Evolutionary conservation across 108 stramenopile genomes (phyloP).

Genomic region (Cyclostephanos tholiformis): DNA sequence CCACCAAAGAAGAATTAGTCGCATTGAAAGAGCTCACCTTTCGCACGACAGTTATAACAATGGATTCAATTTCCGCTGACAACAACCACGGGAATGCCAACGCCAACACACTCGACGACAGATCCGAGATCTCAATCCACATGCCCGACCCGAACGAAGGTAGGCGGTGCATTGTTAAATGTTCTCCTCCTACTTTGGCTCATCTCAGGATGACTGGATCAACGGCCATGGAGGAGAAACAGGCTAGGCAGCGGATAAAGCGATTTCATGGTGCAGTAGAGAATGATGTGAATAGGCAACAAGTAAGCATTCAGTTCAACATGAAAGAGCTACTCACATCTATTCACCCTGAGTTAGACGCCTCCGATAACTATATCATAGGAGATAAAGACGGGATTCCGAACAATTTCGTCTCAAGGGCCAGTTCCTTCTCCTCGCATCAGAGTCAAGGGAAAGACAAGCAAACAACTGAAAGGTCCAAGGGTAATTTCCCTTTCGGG

Average conservation of each 20-base stretch:
- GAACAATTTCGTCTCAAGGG: background rate
- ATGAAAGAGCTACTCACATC: constrained; percentile 34
- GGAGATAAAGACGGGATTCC: background rate
- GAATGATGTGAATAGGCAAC: constrained; percentile 1
- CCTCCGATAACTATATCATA: background rate
- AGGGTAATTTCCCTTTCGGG: constrained; percentile 15
- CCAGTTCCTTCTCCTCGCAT: constrained; percentile 10
- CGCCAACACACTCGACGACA: constrained; percentile 17
- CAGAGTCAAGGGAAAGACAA: constrained; percentile 4
- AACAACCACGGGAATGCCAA: background rate
- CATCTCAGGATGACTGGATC: constrained; percentile 26
- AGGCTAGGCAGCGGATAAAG: background rate
- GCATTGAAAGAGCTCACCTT: constrained; percentile 57
- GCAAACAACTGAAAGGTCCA: background rate
- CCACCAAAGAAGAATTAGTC: constrained; percentile 58
- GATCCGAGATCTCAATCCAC: constrained; percentile 30
- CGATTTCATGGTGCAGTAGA: constrained; percentile 9
- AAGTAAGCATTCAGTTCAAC: constrained; percentile 20
- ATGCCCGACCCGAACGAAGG: constrained; percentile 18
- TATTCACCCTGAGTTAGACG: constrained; percentile 38
- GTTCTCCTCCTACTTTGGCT: constrained; percentile 19
- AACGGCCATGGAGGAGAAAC: constrained; percentile 3
- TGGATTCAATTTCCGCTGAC: constrained; percentile 5
- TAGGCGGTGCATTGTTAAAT: constrained; percentile 29
- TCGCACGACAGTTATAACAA: constrained; percentile 37